Conservation (phyloP, 495 filamentous ascomycete genomes). For the Aspergillus incahuasiensis region DNA sequence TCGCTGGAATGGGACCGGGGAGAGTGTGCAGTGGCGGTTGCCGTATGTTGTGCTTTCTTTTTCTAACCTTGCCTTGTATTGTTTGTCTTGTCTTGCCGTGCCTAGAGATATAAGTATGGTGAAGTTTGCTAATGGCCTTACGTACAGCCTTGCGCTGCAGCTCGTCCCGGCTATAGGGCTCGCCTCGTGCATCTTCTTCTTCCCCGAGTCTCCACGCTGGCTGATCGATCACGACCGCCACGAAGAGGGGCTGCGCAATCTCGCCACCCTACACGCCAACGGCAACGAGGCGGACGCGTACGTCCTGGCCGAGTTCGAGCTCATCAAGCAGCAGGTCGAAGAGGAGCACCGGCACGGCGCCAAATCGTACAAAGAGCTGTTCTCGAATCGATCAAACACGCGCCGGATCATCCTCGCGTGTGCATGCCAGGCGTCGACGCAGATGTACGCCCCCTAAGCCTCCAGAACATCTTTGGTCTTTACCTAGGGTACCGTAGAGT, state of each 20-base stretch:
- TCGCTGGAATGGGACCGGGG: constrained; percentile 1
- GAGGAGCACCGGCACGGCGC: constrained; percentile 49
- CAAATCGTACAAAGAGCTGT: constrained; percentile 56
- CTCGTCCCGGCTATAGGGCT: constrained; percentile 7
- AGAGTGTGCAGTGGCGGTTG: constrained; percentile 6
- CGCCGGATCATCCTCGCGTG: constrained; percentile 56
- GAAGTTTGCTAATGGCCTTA: no score
- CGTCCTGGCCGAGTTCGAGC: constrained; percentile 59
- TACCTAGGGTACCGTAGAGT: no score
- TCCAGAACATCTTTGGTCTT: no score
- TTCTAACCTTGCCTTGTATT: no score
- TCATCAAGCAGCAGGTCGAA: constrained; percentile 41
- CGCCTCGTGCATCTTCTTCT: constrained; percentile 43
- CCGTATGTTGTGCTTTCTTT: no score
- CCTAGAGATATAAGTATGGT: no score
- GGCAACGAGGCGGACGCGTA: constrained; percentile 54
- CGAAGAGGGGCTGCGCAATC: constrained; percentile 32
- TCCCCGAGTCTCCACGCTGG: constrained; percentile 50
- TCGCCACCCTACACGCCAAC: constrained; percentile 56
- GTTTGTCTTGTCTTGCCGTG: no score
- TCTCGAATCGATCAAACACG: constrained; percentile 54
- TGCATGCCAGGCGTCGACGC: constrained; percentile 55
- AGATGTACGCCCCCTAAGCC: constrained; percentile 31
- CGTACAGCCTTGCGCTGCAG: constrained; percentile 5
- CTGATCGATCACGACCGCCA: constrained; percentile 39